Base-by-base conservation (phyloP, 1,284 basidiomycete genomes). In the Cutaneotrichosporon cavernicola region DNA sequence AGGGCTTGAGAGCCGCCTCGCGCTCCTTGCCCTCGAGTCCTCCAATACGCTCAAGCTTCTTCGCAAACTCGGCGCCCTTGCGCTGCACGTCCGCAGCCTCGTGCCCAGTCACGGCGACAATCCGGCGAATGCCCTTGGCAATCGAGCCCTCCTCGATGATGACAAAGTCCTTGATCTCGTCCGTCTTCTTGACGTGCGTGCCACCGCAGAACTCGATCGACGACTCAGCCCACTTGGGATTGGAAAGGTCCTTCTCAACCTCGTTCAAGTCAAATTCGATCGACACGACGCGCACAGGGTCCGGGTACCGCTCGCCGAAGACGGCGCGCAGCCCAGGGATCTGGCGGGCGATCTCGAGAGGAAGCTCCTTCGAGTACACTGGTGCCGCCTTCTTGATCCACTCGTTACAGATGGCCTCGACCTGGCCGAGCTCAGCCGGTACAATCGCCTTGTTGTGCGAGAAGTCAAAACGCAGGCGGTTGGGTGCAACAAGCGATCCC, bases 171-270 rank as follows among this genome's bases (percentile, higher is more conserved):
- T 94, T 92, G 84, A 99, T 99, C 71, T 96, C 93, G 31, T 94
- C 92, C 0, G 96, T 99, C 81, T 90, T 91, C 32, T 87, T 86
- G 61, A 99, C 97, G 78, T 99, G 96, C 89, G 97, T 99, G 80
- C 96, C 96, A 81, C 96, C 96, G 80, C 96, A 99, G 77, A 99
- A 97, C 81, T 99, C 97, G 70, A 97, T 87, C 79, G 91, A 94
- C 9, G 95, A 97, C 31, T 81, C 82, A 53, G 90, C 83, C 96
- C 96, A 99, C 81, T 90, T 91, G 7, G 89, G 86, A 81, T 96
- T 94, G 73, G 89, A 86, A 38, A 97, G 84, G 72, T 98, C 91
- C 73, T 86, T 83, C 49, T 87, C 83, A 64, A 99, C 93, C 63
- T 95, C 91, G 60, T 95, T 89, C 13, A 97, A 85, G 69, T 89